These are phyloP conservation scores for Colletotrichum caudatum DNA, from an alignment of 2,329 filamentous ascomycete genomes.

Conservation along the genomic window DNA sequence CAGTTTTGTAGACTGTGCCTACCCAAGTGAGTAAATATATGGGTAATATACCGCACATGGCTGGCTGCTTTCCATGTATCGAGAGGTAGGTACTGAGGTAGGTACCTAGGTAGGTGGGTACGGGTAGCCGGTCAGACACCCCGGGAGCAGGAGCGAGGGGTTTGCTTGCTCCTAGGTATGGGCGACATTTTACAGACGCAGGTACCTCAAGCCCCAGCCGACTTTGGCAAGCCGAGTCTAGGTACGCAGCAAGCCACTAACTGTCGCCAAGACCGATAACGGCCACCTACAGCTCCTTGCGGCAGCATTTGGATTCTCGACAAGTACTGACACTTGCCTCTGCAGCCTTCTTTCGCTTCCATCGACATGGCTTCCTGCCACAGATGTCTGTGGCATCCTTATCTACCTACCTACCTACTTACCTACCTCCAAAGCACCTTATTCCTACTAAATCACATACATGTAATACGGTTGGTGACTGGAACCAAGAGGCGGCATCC, in stretches of 20 bases:
- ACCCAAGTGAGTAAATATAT: neutral
- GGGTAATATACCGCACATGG: no score
- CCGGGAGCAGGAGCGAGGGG: neutral
- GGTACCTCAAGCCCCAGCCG: conserved; percentile 5
- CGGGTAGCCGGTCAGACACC: neutral
- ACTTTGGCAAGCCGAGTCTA: neutral
- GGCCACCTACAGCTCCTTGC: conserved; percentile 6
- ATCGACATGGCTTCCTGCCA: neutral
- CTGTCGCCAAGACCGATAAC: conserved; percentile 4
- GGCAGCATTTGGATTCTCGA: neutral
- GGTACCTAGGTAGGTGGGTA: no score
- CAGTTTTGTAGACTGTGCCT: neutral
- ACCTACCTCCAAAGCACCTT: no score
- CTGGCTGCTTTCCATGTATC: neutral
- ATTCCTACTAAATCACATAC: neutral
- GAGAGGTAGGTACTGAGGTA: neutral
- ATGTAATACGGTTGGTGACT: neutral
- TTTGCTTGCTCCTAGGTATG: conserved; percentile 1
- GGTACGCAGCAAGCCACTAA: neutral
- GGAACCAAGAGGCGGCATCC: neutral
- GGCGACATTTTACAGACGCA: conserved; percentile 18
- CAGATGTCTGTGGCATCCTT: neutral
- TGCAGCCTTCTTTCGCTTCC: conserved; percentile 5
- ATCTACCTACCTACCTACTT: neutral
- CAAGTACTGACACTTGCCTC: neutral